Evolutionary conservation across 2,329 filamentous ascomycete genomes (phyloP), one percentile per base, ranked within the genome.

Genomic region (Penicillium sp.): DNA sequence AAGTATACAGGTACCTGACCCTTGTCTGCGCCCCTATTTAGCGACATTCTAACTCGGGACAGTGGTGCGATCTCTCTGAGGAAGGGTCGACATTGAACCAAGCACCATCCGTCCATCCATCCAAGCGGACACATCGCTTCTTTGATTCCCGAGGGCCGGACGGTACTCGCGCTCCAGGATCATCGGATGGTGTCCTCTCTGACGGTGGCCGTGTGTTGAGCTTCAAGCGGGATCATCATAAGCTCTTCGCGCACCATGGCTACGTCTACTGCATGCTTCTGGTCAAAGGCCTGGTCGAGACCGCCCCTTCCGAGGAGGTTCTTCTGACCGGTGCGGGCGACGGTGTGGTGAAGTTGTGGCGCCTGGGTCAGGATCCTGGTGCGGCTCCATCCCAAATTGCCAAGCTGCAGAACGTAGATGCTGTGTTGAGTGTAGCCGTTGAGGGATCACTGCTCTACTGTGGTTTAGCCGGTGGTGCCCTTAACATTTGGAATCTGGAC

Each of bases 191-290:
- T 31, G 72, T 73, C 22, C 75, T 82, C 61, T 79, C 79, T 2
- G 76, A 78, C 39, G 85, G 85, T 42, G 86, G 86, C 1, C 82
- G 86, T 34, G 82, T 89, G 1, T 77, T 97, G 6, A 91, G 96
- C 70, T 92, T 97, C 57, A 88, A 90, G 67, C 85, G 86, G 48
- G 84, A 89, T 22, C 88, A 92, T 54, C 89, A 96, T 55, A 84
- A 82, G 55, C 89, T 94, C 66, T 99, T 96, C 75, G 92, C 94
- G 1, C 94, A 99, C 72, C 93, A 88, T 72, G 94, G 95, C 43
- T 97, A 97, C 71, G 87, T 99, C 0, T 97, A 97, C 73, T 95
- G 92, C 73, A 97, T 97, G 93, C 81, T 96, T 5, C 81, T 99
- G 57, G 87, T 90, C 0, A 86, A 84, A 58, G 90, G 89, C 0